phyloP scores from a whole-genome alignment of 2,329 filamentous ascomycete genomes.

The Juglanconis juglandina region DNA sequence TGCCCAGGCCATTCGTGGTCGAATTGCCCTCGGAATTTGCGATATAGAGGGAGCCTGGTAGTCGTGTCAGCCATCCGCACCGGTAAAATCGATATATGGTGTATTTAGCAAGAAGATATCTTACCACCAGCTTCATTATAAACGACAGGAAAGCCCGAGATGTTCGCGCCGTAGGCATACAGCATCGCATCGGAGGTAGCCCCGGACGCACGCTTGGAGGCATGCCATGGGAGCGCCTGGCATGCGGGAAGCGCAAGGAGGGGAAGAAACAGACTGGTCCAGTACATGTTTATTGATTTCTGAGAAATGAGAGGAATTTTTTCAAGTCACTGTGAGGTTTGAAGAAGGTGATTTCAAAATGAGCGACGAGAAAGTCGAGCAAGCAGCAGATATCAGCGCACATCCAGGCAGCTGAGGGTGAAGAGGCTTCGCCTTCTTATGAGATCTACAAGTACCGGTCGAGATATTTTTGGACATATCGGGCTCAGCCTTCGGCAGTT shows the following conservation, averaged over 20 bases:
- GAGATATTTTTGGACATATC: not conserved
- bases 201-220: slow-evolving; percentile 9
- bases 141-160: slow-evolving; percentile 5
- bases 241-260: not conserved
- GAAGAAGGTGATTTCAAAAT: not conserved
- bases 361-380: slow-evolving; percentile 1
- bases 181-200: slow-evolving; percentile 15
- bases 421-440: not conserved
- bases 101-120: not conserved
- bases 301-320: not conserved
- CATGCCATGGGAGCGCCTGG: slow-evolving; percentile 1
- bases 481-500: not conserved
- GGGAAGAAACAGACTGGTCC: not conserved
- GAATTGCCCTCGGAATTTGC: not conserved
- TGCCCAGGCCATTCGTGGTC: not conserved
- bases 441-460: not conserved
- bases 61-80: not conserved
- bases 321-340: not conserved
- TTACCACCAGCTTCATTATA: not conserved
- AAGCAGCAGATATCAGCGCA: not conserved
- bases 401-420: not conserved
- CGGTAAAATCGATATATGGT: too few species aligned
- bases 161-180: slow-evolving; percentile 10
- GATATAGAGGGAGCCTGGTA: slow-evolving; percentile 2
- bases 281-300: slow-evolving; percentile 1